phyloP scores from a whole-genome alignment of 345 rosid genomes.

The Jatropha curcas region DNA sequence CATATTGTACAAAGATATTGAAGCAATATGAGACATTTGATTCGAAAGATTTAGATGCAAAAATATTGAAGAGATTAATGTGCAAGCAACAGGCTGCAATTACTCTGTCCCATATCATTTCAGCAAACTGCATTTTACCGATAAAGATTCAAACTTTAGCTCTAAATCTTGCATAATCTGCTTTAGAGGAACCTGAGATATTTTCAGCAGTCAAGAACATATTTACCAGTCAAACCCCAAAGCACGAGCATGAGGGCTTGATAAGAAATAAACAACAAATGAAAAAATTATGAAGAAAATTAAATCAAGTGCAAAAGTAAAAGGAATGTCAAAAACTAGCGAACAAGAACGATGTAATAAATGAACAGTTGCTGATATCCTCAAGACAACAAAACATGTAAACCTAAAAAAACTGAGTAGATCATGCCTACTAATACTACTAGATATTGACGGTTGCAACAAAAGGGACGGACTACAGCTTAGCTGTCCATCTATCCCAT shows the following conservation, averaged over 20 bases:
- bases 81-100: too few relatives aligned
- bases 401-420: neutral
- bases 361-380: neutral
- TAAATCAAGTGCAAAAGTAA: too few relatives aligned
- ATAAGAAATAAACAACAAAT: neutral
- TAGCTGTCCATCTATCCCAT: conserved; percentile 5
- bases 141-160: neutral
- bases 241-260: neutral
- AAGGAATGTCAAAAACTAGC: neutral
- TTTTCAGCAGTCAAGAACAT: neutral
- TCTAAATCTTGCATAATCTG: neutral
- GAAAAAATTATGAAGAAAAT: neutral
- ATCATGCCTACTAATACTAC: neutral
- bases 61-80: neutral
- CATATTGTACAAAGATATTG: neutral
- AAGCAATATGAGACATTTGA: neutral
- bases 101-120: neutral
- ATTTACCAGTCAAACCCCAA: neutral
- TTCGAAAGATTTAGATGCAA: neutral
- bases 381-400: neutral
- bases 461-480: neutral
- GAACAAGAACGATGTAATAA: neutral
- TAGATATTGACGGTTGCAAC: neutral
- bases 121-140: neutral
- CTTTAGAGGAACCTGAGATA: neutral